Conservation (phyloP, 177 flowering plant genomes). For the Telopea speciosissima region DNA sequence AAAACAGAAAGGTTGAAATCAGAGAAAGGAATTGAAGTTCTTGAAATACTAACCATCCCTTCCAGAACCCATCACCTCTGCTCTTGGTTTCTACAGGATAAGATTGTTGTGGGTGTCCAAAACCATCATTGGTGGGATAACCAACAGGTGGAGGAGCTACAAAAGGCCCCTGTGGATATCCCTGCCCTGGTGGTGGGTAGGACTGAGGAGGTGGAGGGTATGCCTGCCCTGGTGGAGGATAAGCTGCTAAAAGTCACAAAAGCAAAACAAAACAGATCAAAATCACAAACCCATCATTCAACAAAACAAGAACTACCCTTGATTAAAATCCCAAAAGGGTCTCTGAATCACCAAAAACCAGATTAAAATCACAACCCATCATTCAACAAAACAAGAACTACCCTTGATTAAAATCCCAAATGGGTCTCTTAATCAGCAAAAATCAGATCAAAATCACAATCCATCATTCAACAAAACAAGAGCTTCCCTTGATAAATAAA, state of each 20-base stretch:
- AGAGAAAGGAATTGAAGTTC: neutral
- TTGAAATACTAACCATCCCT: slow-evolving; percentile 19
- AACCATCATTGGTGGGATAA: slow-evolving; percentile 13
- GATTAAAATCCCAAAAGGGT: too few relatives aligned
- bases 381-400: too few relatives aligned
- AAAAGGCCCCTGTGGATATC: neutral
- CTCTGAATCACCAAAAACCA: too few relatives aligned
- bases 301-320: neutral
- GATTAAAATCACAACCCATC: too few relatives aligned
- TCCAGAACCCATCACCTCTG: slow-evolving; percentile 30
- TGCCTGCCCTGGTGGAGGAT: neutral
- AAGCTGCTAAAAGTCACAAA: neutral
- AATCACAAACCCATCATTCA: neutral
- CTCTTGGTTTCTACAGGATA: slow-evolving; percentile 13
- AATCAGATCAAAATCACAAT: too few relatives aligned
- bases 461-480: too few relatives aligned
- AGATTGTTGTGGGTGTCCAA: slow-evolving; percentile 7
- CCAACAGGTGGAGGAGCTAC: slow-evolving; percentile 18
- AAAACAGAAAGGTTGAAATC: neutral
- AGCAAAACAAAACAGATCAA: too few relatives aligned
- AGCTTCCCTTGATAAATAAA: too few relatives aligned
- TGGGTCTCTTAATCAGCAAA: neutral
- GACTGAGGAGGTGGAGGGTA: too few relatives aligned
- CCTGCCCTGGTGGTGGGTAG: neutral
- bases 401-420: neutral